phyloP scores from a whole-genome alignment of 208 protist genomes.

The Crithidia brevicula region DNA sequence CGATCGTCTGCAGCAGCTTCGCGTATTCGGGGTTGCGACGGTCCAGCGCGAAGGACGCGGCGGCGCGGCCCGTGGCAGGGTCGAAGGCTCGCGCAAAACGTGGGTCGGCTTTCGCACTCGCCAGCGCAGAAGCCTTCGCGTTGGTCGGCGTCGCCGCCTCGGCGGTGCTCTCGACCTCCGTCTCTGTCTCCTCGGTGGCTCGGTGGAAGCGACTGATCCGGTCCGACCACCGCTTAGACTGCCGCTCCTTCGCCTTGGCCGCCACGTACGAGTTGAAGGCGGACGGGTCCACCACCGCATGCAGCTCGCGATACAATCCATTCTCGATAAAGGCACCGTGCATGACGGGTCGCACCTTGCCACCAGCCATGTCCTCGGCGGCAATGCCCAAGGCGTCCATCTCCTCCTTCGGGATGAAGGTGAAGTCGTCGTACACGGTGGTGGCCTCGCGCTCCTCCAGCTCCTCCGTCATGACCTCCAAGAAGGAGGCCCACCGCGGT shows the following conservation, averaged over 20 bases:
- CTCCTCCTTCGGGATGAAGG: constrained; percentile 97
- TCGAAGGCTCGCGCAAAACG: constrained; percentile 79
- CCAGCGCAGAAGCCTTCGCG: constrained; percentile 32
- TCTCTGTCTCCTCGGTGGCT: constrained; percentile 16
- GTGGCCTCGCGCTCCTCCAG: constrained; percentile 85
- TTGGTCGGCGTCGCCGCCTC: neutral
- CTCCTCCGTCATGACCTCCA: constrained; percentile 97
- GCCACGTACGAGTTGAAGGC: constrained; percentile 88
- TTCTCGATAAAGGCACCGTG: constrained; percentile 98
- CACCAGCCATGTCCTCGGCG: constrained; percentile 92
- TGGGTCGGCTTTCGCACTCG: constrained; percentile 62
- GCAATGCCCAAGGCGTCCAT: constrained; percentile 87
- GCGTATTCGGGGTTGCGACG: constrained; percentile 81
- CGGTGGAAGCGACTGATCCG: constrained; percentile 90
- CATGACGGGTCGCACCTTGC: constrained; percentile 96
- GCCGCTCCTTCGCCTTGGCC: constrained; percentile 61
- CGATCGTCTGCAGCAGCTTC: constrained; percentile 80
- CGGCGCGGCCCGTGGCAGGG: constrained; percentile 35
- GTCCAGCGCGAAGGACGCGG: constrained; percentile 72
- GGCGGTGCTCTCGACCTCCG: constrained; percentile 10
- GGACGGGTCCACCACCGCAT: constrained; percentile 88
- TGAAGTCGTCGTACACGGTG: constrained; percentile 97
- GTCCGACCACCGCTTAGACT: constrained; percentile 68
- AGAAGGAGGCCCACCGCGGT: constrained; percentile 97
- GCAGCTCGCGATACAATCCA: constrained; percentile 82